phyloP scores from a whole-genome alignment of 371 early-diverging fungal genomes.

The Mortierella sp. region DNA sequence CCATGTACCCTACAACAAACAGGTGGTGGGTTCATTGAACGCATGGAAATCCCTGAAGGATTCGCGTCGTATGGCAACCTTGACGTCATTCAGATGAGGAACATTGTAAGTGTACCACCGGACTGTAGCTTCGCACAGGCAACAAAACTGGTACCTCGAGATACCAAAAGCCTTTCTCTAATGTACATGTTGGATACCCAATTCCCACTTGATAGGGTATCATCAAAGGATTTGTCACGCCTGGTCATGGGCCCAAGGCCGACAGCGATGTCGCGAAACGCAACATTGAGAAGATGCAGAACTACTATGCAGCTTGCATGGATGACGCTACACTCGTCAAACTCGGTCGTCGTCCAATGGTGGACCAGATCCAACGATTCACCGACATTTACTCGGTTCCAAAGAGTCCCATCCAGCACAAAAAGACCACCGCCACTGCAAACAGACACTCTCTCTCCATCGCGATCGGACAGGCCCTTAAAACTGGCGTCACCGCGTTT shows the following conservation, averaged over 20 bases:
- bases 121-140: not conserved
- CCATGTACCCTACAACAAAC: not conserved
- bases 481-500: slow-evolving; percentile 30
- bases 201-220: slow-evolving; percentile 11
- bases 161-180: not conserved
- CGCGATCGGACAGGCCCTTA: slow-evolving; percentile 15
- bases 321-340: slow-evolving; percentile 57
- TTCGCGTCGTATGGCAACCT: not conserved
- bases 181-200: too few relatives aligned
- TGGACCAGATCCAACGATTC: slow-evolving; percentile 53
- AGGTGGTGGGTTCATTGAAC: slow-evolving; percentile 16
- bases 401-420: slow-evolving; percentile 1
- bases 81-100: not conserved
- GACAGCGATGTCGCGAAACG: slow-evolving; percentile 53
- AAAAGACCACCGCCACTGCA: not conserved
- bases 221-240: slow-evolving; percentile 23
- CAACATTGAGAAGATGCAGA: slow-evolving; percentile 61
- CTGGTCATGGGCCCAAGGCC: slow-evolving; percentile 30
- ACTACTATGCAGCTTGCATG: slow-evolving; percentile 64
- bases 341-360: slow-evolving; percentile 58
- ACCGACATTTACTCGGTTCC: slow-evolving; percentile 29
- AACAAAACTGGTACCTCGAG: not conserved
- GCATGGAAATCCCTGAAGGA: not conserved
- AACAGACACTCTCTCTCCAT: slow-evolving; percentile 15
- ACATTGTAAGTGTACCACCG: not conserved